Evolutionary conservation across 2,329 filamentous ascomycete species (phyloP).

Genomic region (Acarospora socialis): DNA sequence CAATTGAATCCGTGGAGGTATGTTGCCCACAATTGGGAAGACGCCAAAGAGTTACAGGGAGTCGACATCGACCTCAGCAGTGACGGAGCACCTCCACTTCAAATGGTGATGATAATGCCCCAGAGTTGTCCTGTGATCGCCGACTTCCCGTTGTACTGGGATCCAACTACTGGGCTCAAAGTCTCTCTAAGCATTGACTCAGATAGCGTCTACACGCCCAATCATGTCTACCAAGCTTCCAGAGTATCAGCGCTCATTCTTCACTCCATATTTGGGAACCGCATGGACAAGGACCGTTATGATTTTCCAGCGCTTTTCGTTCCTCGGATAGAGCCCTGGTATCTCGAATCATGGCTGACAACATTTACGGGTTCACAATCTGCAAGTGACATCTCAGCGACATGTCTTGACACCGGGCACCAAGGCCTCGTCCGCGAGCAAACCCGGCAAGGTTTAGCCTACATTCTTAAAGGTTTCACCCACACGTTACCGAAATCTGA

Average conservation of each 20-base stretch:
- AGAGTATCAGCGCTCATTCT: too few relatives aligned
- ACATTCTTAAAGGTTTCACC: constrained; percentile 5
- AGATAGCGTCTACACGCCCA: too few relatives aligned
- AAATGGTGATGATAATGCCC: constrained; percentile 18
- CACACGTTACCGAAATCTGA: background rate
- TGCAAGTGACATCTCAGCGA: too few relatives aligned
- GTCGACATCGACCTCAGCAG: constrained; percentile 14
- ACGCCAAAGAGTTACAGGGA: constrained; percentile 11
- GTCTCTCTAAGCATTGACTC: too few relatives aligned
- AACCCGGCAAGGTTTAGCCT: constrained; percentile 5
- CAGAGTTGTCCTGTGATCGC: constrained; percentile 14
- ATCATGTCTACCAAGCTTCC: too few relatives aligned
- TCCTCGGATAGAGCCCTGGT: too few relatives aligned
- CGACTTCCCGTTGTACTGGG: constrained; percentile 20
- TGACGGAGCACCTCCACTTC: constrained; percentile 4
- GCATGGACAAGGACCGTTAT: constrained; percentile 3
- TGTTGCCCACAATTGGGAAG: constrained; percentile 21
- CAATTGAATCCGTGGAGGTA: constrained; percentile 26
- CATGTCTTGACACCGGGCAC: too few relatives aligned
- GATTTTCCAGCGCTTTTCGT: constrained; percentile 13
- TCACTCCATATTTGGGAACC: constrained; percentile 10
- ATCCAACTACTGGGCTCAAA: constrained; percentile 14
- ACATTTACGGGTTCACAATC: too few relatives aligned
- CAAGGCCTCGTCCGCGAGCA: constrained; percentile 12
- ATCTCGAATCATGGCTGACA: too few relatives aligned